Evolutionary conservation across 1,139 yeast species (phyloP).

Genomic region (Blastobotrys apis): DNA sequence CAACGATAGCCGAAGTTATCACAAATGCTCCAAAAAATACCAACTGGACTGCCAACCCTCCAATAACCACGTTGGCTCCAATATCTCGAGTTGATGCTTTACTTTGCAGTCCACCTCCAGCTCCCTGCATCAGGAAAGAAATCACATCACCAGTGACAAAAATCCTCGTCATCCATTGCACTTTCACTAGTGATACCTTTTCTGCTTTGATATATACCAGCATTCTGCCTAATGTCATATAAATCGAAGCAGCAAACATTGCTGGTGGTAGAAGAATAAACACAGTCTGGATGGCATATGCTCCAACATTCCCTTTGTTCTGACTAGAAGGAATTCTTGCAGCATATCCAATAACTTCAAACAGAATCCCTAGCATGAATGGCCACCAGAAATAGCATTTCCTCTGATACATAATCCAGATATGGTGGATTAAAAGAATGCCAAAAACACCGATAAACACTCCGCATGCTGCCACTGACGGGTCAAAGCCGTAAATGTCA

Average conservation of each 20-base stretch:
- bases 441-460: conserved; percentile 22
- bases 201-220: conserved; percentile 33
- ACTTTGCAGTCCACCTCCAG: conserved; percentile 42
- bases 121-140: conserved; percentile 42
- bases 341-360: conserved; percentile 37
- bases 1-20: conserved; percentile 16
- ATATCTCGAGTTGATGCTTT: conserved; percentile 30
- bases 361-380: conserved; percentile 23
- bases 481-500: conserved; percentile 18
- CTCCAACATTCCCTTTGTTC: conserved; percentile 23
- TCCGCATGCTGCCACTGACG: conserved; percentile 21
- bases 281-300: conserved; percentile 39
- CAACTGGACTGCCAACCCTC: conserved; percentile 37
- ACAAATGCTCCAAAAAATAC: conserved; percentile 37
- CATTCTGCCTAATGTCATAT: conserved; percentile 43
- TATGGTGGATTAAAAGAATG: conserved; percentile 18
- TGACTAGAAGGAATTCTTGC: conserved; percentile 32
- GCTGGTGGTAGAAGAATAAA: conserved; percentile 44
- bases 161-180: conserved; percentile 37
- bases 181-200: conserved; percentile 33
- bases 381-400: conserved; percentile 22
- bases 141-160: conserved; percentile 45
- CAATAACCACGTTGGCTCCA: conserved; percentile 25
- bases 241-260: conserved; percentile 43
- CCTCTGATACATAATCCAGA: conserved; percentile 15